These are phyloP conservation scores for Moniliella sp. DNA, from an alignment of 1,284 basidiomycete species.

Conservation along the genomic window DNA sequence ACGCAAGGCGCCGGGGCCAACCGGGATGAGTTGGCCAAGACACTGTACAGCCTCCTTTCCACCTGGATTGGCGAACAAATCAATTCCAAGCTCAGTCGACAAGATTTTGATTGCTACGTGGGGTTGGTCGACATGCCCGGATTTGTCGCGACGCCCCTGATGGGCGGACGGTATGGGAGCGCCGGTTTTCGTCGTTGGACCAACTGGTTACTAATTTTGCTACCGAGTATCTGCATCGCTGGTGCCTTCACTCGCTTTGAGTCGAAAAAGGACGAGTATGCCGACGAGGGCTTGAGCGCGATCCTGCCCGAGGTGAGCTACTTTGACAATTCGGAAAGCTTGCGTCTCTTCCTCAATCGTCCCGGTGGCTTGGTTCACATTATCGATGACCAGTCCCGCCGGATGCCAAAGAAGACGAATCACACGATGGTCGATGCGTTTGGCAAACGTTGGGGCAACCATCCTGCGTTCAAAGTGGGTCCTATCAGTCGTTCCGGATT, in stretches of 20 bases:
- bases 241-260: conserved; percentile 61
- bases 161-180: too few species aligned
- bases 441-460: conserved; percentile 73
- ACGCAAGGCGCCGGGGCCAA: conserved; percentile 76
- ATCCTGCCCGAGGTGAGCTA: conserved; percentile 54
- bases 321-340: conserved; percentile 75
- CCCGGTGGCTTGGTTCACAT: conserved; percentile 85
- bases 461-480: conserved; percentile 49
- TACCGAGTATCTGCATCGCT: conserved; percentile 68
- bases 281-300: conserved; percentile 55
- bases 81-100: conserved; percentile 54
- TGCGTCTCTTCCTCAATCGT: conserved; percentile 62
- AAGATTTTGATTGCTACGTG: conserved; percentile 49
- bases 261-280: conserved; percentile 56
- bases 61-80: conserved; percentile 90
- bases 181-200: conserved; percentile 60
- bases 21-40: conserved; percentile 74
- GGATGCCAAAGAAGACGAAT: conserved; percentile 69
- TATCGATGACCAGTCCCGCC: conserved; percentile 81
- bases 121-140: conserved; percentile 88
- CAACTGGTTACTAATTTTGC: conserved; percentile 92
- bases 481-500: conserved; percentile 48
- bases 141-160: conserved; percentile 41
- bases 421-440: conserved; percentile 84
- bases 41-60: conserved; percentile 82